Evolutionary conservation across 208 protist genomes (phyloP), one percentile per base, ranked within the genome.

Genomic region (Crithidia fasciculata): DNA sequence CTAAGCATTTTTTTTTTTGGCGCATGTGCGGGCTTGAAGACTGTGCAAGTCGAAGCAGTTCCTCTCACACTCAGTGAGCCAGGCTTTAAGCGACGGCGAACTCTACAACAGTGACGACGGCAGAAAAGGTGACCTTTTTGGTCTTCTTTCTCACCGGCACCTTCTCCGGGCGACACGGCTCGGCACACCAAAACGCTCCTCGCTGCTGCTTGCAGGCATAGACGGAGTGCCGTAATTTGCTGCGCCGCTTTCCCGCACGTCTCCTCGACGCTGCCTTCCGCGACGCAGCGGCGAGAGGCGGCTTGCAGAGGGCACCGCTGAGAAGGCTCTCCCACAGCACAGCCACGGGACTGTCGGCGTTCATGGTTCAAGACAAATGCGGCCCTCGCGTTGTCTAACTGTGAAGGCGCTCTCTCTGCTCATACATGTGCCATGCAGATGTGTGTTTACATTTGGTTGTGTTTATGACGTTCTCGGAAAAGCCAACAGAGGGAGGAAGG

Each of bases 101-200:
- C 61, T 79, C 74, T 9, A 79, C 61, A 28, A 79, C 68, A 2
- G 74, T 56, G 10, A 79, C 74, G 5, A 79, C 36, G 2, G 74
- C 67, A 16, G 74, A 79, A 41, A 79, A 79, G 40, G 74, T 74
- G 12, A 79, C 74, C 37, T 58, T 59, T 45, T 79, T 79, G 39
- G 44, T 53, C 36, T 60, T 65, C 16, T 69, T 79, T 19, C 64
- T 62, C 15, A 65, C 45, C 52, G 49, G 18, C 13, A 62, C 54
- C 28, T 70, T 63, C 44, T 79, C 74, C 8, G 74, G 67, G 12
- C 68, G 74, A 41, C 67, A 74, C 10, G 74, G 68, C 45, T 73
- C 74, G 41, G 67, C 74, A 44, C 74, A 79, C 74, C 74, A 79
- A 53, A 62, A 79, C 6, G 60, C 60, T 5, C 74, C 74, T 28